Conservation (phyloP, 75 land plant species). For the Pinus taeda region DNA sequence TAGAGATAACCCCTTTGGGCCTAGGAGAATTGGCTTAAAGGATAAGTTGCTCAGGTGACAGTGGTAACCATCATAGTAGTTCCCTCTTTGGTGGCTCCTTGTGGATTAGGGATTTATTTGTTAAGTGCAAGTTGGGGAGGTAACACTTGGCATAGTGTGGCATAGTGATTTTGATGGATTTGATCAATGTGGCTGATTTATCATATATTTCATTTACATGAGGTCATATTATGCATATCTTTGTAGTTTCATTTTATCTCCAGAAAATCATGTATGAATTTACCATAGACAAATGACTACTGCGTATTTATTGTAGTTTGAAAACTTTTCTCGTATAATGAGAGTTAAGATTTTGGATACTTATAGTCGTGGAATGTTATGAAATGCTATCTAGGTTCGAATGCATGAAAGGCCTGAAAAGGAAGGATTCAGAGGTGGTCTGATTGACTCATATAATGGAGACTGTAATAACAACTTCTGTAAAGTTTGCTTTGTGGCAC, state of each 20-base stretch:
- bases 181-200: background rate
- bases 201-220: background rate
- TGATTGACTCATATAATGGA: background rate
- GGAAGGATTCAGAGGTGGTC: background rate
- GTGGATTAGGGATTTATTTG: too few relatives aligned
- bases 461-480: constrained; percentile 7
- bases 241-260: too few relatives aligned
- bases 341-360: background rate
- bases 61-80: too few relatives aligned
- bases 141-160: background rate
- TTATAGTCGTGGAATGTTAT: background rate
- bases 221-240: too few relatives aligned
- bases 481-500: constrained; percentile 26
- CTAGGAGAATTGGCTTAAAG: too few relatives aligned
- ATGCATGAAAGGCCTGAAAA: constrained; percentile 12
- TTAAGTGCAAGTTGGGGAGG: too few relatives aligned
- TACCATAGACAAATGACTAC: background rate
- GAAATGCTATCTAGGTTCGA: constrained; percentile 1
- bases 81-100: too few relatives aligned
- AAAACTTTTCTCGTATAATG: background rate
- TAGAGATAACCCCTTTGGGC: too few relatives aligned
- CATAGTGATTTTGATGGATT: background rate
- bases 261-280: background rate
- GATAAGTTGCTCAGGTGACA: too few relatives aligned
- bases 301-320: background rate